These are phyloP conservation scores for Agrocybe praecox DNA, from an alignment of 768 basidiomycete species.

Conservation along the genomic window DNA sequence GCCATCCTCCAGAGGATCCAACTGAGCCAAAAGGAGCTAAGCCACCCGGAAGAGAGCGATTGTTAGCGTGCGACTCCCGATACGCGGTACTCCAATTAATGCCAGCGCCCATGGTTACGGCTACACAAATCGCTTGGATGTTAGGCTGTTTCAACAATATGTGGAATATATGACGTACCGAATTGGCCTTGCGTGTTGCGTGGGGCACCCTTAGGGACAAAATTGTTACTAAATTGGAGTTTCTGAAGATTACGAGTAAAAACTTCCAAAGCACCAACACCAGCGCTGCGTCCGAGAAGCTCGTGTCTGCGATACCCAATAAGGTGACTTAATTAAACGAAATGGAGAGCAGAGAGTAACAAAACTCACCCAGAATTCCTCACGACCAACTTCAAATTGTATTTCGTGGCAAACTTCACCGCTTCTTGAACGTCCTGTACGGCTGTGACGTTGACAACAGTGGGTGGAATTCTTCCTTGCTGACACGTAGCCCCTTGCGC, in stretches of 20 bases:
- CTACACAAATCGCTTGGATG: constrained; percentile 6
- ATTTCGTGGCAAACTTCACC: constrained; percentile 32
- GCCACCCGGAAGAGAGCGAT: constrained; percentile 41
- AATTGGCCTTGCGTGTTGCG: constrained; percentile 11
- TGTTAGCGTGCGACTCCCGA: constrained; percentile 26
- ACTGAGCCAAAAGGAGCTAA: constrained; percentile 32
- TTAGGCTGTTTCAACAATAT: too few relatives aligned
- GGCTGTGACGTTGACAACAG: constrained; percentile 39
- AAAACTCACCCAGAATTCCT: constrained; percentile 28
- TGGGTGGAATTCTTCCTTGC: constrained; percentile 38
- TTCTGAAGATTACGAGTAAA: constrained; percentile 45
- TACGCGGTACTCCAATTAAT: constrained; percentile 42
- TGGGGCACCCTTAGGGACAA: constrained; percentile 29
- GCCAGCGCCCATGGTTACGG: constrained; percentile 30
- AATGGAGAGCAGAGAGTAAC: background rate
- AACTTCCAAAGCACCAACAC: constrained; percentile 36
- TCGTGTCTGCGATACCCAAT: constrained; percentile 35
- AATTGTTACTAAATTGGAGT: constrained; percentile 29
- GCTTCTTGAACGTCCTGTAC: constrained; percentile 39
- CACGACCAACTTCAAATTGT: constrained; percentile 37
- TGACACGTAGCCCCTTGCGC: background rate
- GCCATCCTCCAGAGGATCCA: constrained; percentile 46
- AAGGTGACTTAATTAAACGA: background rate
- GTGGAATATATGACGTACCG: background rate
- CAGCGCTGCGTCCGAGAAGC: constrained; percentile 39